Base-by-base conservation (phyloP, 257 asterid species). In the Datura wrightii region DNA sequence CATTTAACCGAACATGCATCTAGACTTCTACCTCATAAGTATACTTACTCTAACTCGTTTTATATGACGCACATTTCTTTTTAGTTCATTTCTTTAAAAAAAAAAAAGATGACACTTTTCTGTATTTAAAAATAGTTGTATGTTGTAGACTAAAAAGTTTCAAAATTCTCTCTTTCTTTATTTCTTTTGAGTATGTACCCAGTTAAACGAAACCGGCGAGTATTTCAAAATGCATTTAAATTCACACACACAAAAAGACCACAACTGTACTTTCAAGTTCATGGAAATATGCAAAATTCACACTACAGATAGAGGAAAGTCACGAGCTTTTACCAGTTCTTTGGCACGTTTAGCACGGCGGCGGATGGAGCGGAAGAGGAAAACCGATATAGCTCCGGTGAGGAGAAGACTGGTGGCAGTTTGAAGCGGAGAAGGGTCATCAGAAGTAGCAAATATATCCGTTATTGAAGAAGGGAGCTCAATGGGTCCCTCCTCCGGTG, bases 311-410 rank as follows among this genome's bases (percentile, higher is more conserved):
- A 72, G 42, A 13, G 1, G 7, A 31, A 76, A 50, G 44, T 1
- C 46, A 4, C 0, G 2, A 50, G 44, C 14, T 48, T 52, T 48
- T 89, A 95, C 98, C 91, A 87, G 85, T 85, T 92, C 97, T 83
- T 89, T 96, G 44, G 94, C 95, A 15, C 97, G 97, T 86, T 92
- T 90, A 52, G 96, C 98, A 3, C 99, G 97, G 88, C 97, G 96
- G 86, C 98, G 94, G 88, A 96, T 89, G 59, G 98, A 86, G 84
- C 98, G 94, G 86, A 96, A 96, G 91, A 96, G 97, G 41, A 94
- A 92, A 44, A 94, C 88, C 39, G 94, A 62, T 59, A 94, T 88
- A 88, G 98, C 93, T 6, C 97, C 98, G 55, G 99, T 96, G 92
- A 96, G 98, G 80, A 94, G 93, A 71, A 94, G 89, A 89, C 98